Base-by-base conservation (phyloP, 2,329 filamentous ascomycete genomes). In the Rhexocercosporidium sp. region DNA sequence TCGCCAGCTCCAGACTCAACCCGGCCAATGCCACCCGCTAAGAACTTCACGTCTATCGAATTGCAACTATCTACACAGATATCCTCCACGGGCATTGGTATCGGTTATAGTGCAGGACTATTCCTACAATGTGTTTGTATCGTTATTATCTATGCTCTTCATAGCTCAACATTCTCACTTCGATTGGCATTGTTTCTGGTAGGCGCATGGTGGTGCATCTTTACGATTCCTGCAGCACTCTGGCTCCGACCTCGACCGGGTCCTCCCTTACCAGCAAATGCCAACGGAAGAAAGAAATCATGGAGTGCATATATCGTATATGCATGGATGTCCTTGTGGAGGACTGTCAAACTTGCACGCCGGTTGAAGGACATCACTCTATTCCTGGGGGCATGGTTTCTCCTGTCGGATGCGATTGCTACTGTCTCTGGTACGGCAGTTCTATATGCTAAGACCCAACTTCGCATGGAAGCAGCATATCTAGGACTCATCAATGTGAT, bases 351-450 rank as follows among this genome's bases (percentile, higher is more conserved):
- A 72, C 86, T 94, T 53, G 94, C 95, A 3, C 84, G 90, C 16
- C 85, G 86, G 12, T 84, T 95, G 7, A 82, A 88, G 60, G 92
- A 96, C 73, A 90, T 95, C 31, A 81, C 92, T 31, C 82, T 95
- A 7, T 96, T 96, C 77, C 85, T 99, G 4, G 88, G 86, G 3
- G 94, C 93, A 6, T 99, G 96, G 96, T 97, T 99, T 77, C 85
- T 99, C 34, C 85, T 99, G 1, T 97, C 92, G 7, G 96, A 99
- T 75, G 94, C 92, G 49, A 94, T 98, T 70, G 96, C 96, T 8
- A 98, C 96, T 0, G 95, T 97, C 0, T 96, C 92, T 39, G 95
- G 94, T 16, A 98, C 96, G 0, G 96, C 96, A 0, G 94, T 98
- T 31, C 84, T 99, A 11, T 99, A 97, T 77, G 96, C 95, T 47